A percentile compares a stretch with the other conserved stretches of the same genome.
Conservation (phyloP, 2,329 filamentous ascomycete genomes). For the Orbilia brochopaga region DNA sequence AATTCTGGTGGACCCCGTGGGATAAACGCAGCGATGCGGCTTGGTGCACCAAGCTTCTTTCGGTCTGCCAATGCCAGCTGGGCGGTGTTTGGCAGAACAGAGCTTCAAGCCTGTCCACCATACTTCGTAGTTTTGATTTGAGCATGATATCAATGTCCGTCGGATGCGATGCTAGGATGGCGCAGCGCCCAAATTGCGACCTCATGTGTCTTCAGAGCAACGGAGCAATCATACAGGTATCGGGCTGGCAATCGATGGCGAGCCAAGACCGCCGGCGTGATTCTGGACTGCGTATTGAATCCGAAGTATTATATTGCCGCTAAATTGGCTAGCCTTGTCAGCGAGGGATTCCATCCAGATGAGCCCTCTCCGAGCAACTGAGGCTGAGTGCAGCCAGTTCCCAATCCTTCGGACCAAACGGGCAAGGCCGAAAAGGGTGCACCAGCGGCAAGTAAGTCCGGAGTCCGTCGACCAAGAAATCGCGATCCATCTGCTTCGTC, state of each 20-base stretch:
- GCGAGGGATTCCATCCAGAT: slow-evolving; percentile 25
- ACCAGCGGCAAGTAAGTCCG: background rate
- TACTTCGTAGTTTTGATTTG: no score
- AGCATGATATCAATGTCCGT: no score
- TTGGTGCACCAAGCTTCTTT: slow-evolving; percentile 27
- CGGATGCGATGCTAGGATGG: no score
- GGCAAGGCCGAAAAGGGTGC: slow-evolving; percentile 8
- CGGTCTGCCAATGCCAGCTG: no score
- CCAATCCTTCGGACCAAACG: slow-evolving; percentile 33
- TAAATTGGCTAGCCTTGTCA: no score
- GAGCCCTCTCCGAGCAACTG: slow-evolving; percentile 34
- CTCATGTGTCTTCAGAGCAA: no score
- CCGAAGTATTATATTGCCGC: slow-evolving; percentile 29
- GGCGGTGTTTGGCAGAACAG: background rate
- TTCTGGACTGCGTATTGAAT: background rate
- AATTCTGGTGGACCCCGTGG: slow-evolving; percentile 28
- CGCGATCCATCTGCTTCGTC: slow-evolving; percentile 2
- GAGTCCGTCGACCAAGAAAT: background rate
- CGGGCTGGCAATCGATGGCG: no score
- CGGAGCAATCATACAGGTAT: no score
- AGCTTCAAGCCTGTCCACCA: background rate
- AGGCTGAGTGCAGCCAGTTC: slow-evolving; percentile 33
- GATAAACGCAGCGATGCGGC: slow-evolving; percentile 26
- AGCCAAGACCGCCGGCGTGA: no score
- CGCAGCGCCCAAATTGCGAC: no score